These are phyloP conservation scores for Leccinum sublutescens DNA, from an alignment of 768 basidiomycete genomes.

Conservation along the genomic window DNA sequence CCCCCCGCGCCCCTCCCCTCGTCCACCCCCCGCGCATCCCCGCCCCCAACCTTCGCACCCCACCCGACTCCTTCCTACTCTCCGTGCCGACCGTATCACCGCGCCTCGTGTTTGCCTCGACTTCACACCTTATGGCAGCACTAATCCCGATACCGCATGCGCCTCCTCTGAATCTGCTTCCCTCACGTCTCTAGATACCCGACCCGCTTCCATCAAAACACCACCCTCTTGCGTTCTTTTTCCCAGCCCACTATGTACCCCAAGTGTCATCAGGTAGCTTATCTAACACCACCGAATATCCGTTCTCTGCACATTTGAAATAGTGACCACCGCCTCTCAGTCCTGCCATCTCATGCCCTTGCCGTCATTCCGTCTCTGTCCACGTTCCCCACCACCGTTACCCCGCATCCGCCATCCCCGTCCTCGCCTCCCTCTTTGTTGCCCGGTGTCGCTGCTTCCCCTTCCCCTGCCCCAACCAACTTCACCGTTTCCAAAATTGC, in stretches of 20 bases:
- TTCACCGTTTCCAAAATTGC: neutral
- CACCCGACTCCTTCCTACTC: neutral
- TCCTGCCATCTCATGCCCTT: neutral
- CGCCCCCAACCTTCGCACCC: neutral
- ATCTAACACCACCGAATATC: neutral
- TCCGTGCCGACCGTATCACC: neutral
- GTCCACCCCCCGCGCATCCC: neutral
- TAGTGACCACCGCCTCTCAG: neutral
- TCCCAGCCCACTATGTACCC: slow-evolving; percentile 4
- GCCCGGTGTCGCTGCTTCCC: neutral
- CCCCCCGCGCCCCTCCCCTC: neutral
- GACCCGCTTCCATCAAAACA: slow-evolving; percentile 10
- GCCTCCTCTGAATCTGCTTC: neutral
- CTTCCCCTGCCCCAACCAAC: neutral
- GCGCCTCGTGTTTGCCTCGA: neutral
- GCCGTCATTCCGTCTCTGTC: slow-evolving; percentile 1
- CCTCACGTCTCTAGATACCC: slow-evolving; percentile 5
- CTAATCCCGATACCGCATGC: slow-evolving; percentile 6
- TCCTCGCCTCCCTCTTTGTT: neutral
- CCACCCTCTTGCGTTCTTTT: slow-evolving; percentile 8
- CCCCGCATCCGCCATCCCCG: slow-evolving; percentile 3
- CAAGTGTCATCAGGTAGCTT: neutral
- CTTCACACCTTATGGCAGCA: slow-evolving; percentile 6
- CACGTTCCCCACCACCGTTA: neutral
- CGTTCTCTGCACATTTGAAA: neutral